A percentile compares a stretch with the other conserved stretches of the same genome.
Evolutionary conservation across 768 basidiomycete genomes (phyloP).

Genomic region (Lactarius hatsudake): DNA sequence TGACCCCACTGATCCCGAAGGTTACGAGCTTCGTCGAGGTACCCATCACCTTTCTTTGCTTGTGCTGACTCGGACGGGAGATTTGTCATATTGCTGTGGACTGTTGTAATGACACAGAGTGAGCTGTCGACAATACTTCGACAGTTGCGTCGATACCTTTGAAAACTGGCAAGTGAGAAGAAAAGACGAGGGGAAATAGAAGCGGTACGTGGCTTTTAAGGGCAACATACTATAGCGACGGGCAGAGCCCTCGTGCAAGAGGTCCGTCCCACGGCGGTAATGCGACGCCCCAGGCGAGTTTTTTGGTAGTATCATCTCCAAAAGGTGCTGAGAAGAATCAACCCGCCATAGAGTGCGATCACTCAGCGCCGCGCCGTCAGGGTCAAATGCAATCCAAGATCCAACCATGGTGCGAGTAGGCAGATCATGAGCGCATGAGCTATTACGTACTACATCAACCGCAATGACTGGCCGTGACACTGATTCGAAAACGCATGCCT

Average conservation of each 20-base stretch:
- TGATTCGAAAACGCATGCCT: too few species aligned
- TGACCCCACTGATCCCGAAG: slow-evolving; percentile 16
- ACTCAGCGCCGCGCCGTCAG: background rate
- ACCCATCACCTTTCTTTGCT: slow-evolving; percentile 15
- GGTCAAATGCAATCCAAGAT: background rate
- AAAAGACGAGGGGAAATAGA: background rate
- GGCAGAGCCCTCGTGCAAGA: too few species aligned
- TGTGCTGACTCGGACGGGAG: slow-evolving; percentile 9
- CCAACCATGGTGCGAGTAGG: too few species aligned
- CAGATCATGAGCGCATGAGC: too few species aligned
- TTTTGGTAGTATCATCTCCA: background rate
- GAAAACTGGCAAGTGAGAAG: too few species aligned
- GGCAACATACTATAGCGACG: background rate
- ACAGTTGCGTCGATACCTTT: background rate
- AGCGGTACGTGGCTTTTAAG: background rate
- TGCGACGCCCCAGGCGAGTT: background rate
- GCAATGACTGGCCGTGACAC: too few species aligned
- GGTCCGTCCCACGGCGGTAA: too few species aligned
- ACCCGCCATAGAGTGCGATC: background rate
- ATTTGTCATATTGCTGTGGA: too few species aligned
- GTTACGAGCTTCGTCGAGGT: slow-evolving; percentile 14
- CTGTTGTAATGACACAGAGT: background rate
- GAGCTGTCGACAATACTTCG: background rate
- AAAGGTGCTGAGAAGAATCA: background rate
- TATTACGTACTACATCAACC: too few species aligned